Evolutionary conservation across 305 asterid genomes (phyloP), one percentile per base, ranked within the genome.

Genomic region (Andrographis paniculata): DNA sequence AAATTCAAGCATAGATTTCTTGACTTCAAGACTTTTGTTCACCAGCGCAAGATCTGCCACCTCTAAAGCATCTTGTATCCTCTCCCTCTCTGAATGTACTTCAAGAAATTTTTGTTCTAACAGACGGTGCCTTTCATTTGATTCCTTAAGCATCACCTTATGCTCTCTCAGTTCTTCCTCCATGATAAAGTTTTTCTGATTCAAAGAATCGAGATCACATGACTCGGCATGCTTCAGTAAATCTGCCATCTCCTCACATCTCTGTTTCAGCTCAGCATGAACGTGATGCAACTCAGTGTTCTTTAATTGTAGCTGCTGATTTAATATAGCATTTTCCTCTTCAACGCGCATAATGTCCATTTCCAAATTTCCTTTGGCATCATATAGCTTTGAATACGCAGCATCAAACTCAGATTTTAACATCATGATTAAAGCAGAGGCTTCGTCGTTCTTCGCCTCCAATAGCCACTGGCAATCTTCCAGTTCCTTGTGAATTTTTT

Each of bases 351-450:
- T 20, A 21, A 48, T 41, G 15, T 54, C 47, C 42, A 48, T 45
- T 40, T 63, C 71, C 60, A 60, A 47, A 54, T 67, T 64, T 19
- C 55, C 61, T 22, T 62, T 68, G 30, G 37, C 68, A 30, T 53
- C 60, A 50, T 45, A 40, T 55, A 63, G 42, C 58, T 69, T 58
- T 10, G 66, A 55, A 56, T 41, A 60, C 54, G 67, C 50, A 61
- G n/a, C 50, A 42, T 46, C 14, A 35, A 70, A 55, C 48, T 71
- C 70, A 27, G 76, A 77, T 66, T 61, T 68, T 61, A 77, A 56
- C 17, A 65, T 69, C 58, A 56, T 19, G 41, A 52, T 23, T 52
- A 63, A 45, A 40, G 53, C 24, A 46, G 35, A 62, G 18, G 41
- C 47, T 57, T 71, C 79, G 45, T 66, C 72, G 23, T 54, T 53